Percentiles rank a stretch among this genome's conserved stretches.
phyloP scores from a whole-genome alignment of 345 rosid genomes.

The Alliaria petiolata region DNA sequence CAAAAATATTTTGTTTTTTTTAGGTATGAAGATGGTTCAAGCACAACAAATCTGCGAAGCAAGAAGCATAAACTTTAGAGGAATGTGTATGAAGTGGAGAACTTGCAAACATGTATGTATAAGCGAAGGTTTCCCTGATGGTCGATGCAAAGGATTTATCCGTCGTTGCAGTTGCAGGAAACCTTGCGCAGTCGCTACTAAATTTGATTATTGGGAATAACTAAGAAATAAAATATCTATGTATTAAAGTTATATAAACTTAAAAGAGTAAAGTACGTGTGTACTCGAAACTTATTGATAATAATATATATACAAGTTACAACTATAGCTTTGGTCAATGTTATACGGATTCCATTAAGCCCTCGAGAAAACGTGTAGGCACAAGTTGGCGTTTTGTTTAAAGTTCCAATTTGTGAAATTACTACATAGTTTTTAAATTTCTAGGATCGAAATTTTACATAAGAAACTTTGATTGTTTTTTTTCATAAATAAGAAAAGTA shows the following conservation, averaged over 20 bases:
- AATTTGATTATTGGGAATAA: too few species aligned
- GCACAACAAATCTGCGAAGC: slow-evolving; percentile 3
- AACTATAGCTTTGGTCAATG: too few species aligned
- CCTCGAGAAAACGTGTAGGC: too few species aligned
- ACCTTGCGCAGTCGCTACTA: background rate
- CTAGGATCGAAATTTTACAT: background rate
- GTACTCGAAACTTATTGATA: too few species aligned
- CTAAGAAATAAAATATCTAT: too few species aligned
- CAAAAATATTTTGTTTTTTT: background rate
- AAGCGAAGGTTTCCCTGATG: background rate
- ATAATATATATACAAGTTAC: too few species aligned
- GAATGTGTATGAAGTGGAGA: background rate
- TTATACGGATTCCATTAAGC: too few species aligned
- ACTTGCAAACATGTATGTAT: background rate
- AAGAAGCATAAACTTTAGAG: background rate
- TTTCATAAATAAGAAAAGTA: background rate
- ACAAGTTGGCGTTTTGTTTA: too few species aligned
- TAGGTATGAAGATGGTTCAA: background rate
- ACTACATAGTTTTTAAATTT: background rate
- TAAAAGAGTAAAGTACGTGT: too few species aligned
- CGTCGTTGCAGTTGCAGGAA: background rate
- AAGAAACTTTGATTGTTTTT: background rate
- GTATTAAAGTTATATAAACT: too few species aligned
- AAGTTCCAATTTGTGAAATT: background rate
- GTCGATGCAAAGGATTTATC: background rate